phyloP scores from a whole-genome alignment of 768 basidiomycete genomes.

The Pleurotus ostreatus region DNA sequence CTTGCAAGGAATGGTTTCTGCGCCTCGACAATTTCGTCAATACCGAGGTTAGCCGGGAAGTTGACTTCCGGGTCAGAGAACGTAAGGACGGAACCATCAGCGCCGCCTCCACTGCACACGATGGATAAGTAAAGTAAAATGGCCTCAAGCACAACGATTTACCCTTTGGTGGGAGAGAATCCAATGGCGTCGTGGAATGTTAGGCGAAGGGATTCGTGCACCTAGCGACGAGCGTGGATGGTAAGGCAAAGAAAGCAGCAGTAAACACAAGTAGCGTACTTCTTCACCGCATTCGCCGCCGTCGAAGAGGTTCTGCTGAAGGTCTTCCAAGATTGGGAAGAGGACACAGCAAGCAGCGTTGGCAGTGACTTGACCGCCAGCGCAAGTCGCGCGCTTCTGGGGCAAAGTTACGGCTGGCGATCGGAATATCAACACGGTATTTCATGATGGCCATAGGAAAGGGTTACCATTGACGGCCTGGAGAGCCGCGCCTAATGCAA shows the following conservation, averaged over 20 bases:
- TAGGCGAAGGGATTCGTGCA: constrained; percentile 27
- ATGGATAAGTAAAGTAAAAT: neutral
- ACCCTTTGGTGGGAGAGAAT: constrained; percentile 32
- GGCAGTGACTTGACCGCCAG: constrained; percentile 22
- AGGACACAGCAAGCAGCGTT: constrained; percentile 24
- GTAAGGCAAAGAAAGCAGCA: neutral
- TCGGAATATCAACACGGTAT: neutral
- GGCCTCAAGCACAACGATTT: constrained; percentile 2
- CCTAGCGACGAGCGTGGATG: constrained; percentile 6
- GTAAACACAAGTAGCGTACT: constrained; percentile 8
- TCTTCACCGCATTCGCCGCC: constrained; percentile 26
- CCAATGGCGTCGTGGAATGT: constrained; percentile 42
- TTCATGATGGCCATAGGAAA: neutral
- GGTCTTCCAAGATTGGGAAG: constrained; percentile 20
- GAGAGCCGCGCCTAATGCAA: neutral
- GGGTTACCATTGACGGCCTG: neutral
- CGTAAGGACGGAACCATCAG: constrained; percentile 46
- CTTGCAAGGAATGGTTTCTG: constrained; percentile 29
- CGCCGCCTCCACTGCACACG: constrained; percentile 32
- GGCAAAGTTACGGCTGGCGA: neutral
- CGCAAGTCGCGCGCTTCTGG: constrained; percentile 19
- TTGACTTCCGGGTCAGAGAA: constrained; percentile 38
- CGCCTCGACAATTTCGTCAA: constrained; percentile 35
- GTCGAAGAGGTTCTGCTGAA: constrained; percentile 22
- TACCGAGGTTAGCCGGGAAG: constrained; percentile 40